phyloP scores from a whole-genome alignment of 1,139 yeast species.

The Trichomonascaceae sp. region DNA sequence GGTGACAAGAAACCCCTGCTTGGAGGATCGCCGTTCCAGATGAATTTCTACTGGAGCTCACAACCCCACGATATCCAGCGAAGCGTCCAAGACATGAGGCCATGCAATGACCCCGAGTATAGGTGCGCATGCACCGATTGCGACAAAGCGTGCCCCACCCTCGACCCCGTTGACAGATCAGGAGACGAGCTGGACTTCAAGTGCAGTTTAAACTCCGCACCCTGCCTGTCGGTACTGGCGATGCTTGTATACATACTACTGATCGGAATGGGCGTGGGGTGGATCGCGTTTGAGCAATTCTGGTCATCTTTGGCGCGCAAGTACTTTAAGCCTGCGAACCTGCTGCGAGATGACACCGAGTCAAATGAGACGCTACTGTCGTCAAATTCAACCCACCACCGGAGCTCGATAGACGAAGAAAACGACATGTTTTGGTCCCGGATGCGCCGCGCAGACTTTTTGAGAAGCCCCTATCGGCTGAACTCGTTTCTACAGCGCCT shows the following conservation, averaged over 20 bases:
- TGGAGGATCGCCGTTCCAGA: conserved; percentile 95
- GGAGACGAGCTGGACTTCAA: conserved; percentile 12
- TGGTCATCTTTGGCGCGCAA: too few species aligned
- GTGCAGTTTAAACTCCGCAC: not conserved
- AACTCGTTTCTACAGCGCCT: conserved; percentile 32
- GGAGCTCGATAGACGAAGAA: too few species aligned
- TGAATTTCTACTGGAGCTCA: conserved; percentile 51
- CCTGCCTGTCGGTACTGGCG: not conserved
- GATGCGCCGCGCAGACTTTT: not conserved
- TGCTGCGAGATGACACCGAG: not conserved
- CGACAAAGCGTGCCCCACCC: conserved; percentile 58
- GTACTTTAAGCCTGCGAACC: not conserved
- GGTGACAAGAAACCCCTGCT: conserved; percentile 90
- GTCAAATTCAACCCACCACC: not conserved
- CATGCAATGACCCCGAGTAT: conserved; percentile 33
- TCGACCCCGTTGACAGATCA: conserved; percentile 26
- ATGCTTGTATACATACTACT: not conserved
- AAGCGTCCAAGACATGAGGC: conserved; percentile 15
- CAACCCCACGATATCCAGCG: conserved; percentile 12
- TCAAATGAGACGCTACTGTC: not conserved
- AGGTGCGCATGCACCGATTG: conserved; percentile 92
- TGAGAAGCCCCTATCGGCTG: conserved; percentile 26
- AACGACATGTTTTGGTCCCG: not conserved
- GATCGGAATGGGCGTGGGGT: not conserved
- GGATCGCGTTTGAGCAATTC: not conserved